phyloP scores from a whole-genome alignment of 106 monocot species.

The Agapanthus africanus region DNA sequence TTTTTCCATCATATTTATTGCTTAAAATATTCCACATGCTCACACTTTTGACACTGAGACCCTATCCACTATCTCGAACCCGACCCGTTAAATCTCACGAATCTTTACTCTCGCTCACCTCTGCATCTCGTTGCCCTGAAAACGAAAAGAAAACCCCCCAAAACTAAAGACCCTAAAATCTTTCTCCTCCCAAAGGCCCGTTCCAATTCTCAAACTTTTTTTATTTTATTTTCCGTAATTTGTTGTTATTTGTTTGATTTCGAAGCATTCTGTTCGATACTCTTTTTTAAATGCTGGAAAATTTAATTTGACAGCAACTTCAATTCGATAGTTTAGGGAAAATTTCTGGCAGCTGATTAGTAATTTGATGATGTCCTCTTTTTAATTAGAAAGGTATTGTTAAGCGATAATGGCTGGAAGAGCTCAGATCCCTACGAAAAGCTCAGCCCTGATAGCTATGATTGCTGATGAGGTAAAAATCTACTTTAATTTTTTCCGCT shows the following conservation, averaged over 20 bases:
- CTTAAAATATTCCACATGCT: neutral
- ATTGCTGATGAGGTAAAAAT: constrained; percentile 24
- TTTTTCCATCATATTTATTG: too few relatives aligned
- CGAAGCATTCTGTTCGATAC: too few relatives aligned
- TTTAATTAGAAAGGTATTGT: neutral
- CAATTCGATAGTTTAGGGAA: neutral
- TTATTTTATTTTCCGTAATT: too few relatives aligned
- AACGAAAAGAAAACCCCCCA: neutral
- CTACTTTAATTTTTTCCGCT: neutral
- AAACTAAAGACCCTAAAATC: too few relatives aligned
- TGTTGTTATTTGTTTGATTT: too few relatives aligned
- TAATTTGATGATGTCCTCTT: neutral
- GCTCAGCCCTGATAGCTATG: constrained; percentile 20
- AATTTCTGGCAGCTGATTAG: neutral
- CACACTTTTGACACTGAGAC: neutral
- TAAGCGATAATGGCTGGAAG: constrained; percentile 18
- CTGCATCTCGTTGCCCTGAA: neutral
- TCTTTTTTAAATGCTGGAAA: too few relatives aligned
- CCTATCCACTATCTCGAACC: neutral
- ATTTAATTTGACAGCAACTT: too few relatives aligned
- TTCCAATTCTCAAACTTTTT: too few relatives aligned
- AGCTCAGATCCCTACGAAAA: constrained; percentile 13
- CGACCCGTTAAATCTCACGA: constrained; percentile 8
- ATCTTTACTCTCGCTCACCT: too few relatives aligned
- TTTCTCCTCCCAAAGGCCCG: too few relatives aligned